Evolutionary conservation across 2,329 filamentous ascomycete species (phyloP).

Genomic region (Apiospora sp.): DNA sequence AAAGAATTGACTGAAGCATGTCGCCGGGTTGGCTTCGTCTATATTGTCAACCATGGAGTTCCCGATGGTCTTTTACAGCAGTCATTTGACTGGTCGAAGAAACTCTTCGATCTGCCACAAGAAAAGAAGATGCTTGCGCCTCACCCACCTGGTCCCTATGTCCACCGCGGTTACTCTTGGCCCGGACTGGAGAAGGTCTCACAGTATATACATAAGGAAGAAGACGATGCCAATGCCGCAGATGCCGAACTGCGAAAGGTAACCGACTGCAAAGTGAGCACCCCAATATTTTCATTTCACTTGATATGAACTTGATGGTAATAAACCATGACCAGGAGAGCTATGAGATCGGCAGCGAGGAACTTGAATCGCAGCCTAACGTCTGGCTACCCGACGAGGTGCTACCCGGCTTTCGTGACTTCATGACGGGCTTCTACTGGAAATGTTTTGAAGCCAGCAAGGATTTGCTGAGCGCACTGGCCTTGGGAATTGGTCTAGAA

Average conservation of each 20-base stretch:
- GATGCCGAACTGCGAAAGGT: conserved; percentile 52
- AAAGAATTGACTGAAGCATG: conserved; percentile 41
- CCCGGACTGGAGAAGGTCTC: conserved; percentile 62
- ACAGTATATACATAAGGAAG: conserved; percentile 49
- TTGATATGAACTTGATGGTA: conserved; percentile 21
- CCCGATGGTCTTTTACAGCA: conserved; percentile 45
- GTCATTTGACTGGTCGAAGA: conserved; percentile 46
- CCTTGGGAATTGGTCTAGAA: conserved; percentile 54
- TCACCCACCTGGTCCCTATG: conserved; percentile 50
- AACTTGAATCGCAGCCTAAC: conserved; percentile 54
- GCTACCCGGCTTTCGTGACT: conserved; percentile 55
- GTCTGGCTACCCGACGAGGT: conserved; percentile 55
- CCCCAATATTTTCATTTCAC: neutral
- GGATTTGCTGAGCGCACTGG: conserved; percentile 55
- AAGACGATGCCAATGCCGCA: conserved; percentile 44
- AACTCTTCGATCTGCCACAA: conserved; percentile 42
- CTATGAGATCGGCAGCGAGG: conserved; percentile 59
- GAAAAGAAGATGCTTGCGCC: conserved; percentile 47
- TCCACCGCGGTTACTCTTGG: conserved; percentile 64
- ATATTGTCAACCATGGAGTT: conserved; percentile 42
- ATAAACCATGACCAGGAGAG: conserved; percentile 52
- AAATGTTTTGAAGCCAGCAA: conserved; percentile 51
- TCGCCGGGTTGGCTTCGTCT: conserved; percentile 43
- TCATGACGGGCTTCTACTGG: conserved; percentile 59
- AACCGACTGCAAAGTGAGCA: conserved; percentile 58